A percentile compares a stretch with the other conserved stretches of the same genome.
These are phyloP conservation scores for Fragosphaeria purpurea DNA, from an alignment of 2,329 filamentous ascomycete genomes.

Conservation along the genomic window DNA sequence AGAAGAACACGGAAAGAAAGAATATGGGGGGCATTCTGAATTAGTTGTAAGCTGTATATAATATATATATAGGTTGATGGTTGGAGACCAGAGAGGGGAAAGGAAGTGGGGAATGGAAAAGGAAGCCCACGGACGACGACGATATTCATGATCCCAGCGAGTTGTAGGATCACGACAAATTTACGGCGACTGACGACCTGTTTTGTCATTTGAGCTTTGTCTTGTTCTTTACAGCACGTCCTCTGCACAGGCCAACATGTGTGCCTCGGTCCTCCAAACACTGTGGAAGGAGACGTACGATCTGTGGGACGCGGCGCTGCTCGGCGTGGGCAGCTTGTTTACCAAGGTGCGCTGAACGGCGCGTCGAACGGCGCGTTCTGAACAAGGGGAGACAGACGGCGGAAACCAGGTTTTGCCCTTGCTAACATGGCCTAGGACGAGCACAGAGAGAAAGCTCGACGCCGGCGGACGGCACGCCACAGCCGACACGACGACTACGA, in stretches of 20 bases:
- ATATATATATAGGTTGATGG: no score
- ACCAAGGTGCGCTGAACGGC: constrained; percentile 5
- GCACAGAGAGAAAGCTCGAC: neutral
- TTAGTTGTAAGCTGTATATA: no score
- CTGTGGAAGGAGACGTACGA: constrained; percentile 13
- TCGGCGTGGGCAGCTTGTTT: constrained; percentile 12
- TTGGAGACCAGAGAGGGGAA: no score
- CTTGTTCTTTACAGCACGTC: no score
- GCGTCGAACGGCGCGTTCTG: no score
- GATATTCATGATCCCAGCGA: neutral
- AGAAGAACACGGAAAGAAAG: neutral
- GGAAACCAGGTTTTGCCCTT: no score
- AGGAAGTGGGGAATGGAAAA: no score
- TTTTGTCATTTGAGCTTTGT: no score
- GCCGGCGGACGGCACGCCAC: neutral
- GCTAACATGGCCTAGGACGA: neutral
- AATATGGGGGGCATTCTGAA: no score
- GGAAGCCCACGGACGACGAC: neutral
- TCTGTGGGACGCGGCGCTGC: constrained; percentile 14
- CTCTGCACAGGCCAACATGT: neutral
- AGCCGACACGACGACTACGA: neutral
- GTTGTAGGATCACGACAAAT: no score
- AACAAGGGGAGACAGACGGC: no score
- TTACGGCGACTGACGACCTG: no score
- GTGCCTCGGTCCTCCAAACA: neutral